Percentiles rank a stretch among this genome's conserved stretches.
Evolutionary conservation across 1,284 basidiomycete genomes (phyloP).

Genomic region (Volvariella surrecta): DNA sequence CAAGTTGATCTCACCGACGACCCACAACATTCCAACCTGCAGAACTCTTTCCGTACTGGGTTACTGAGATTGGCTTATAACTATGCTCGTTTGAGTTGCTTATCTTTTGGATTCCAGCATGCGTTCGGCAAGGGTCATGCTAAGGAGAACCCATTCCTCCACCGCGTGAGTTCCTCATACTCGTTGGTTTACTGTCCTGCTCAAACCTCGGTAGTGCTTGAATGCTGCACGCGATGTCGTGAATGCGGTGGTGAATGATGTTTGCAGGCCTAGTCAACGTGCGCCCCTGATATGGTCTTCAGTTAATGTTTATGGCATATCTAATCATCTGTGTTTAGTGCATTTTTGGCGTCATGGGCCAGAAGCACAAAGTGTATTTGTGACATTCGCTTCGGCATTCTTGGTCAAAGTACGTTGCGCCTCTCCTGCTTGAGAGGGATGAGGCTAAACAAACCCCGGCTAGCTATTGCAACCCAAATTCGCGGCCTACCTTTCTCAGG

Average conservation of each 20-base stretch:
- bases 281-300: conserved; percentile 14
- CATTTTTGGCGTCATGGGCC: conserved; percentile 68
- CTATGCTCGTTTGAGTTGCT: conserved; percentile 58
- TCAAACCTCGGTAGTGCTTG: conserved; percentile 36
- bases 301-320: conserved; percentile 4
- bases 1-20: conserved; percentile 41
- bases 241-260: conserved; percentile 50
- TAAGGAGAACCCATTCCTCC: conserved; percentile 57
- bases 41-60: conserved; percentile 53
- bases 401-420: conserved; percentile 54
- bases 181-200: conserved; percentile 2
- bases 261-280: conserved; percentile 50
- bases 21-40: too few relatives aligned
- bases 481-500: conserved; percentile 42
- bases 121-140: conserved; percentile 49
- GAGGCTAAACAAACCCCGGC: background rate
- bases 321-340: conserved; percentile 27
- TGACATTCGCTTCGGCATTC: conserved; percentile 80
- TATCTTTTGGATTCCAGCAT: conserved; percentile 74
- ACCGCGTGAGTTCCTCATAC: conserved; percentile 40
- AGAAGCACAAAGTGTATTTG: conserved; percentile 76
- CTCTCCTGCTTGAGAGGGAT: background rate
- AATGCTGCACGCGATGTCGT: conserved; percentile 58
- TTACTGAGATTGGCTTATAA: conserved; percentile 57
- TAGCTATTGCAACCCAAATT: conserved; percentile 71